phyloP scores from a whole-genome alignment of 225 moss, liverwort and hornwort species.

The Takakia lepidozioides region DNA sequence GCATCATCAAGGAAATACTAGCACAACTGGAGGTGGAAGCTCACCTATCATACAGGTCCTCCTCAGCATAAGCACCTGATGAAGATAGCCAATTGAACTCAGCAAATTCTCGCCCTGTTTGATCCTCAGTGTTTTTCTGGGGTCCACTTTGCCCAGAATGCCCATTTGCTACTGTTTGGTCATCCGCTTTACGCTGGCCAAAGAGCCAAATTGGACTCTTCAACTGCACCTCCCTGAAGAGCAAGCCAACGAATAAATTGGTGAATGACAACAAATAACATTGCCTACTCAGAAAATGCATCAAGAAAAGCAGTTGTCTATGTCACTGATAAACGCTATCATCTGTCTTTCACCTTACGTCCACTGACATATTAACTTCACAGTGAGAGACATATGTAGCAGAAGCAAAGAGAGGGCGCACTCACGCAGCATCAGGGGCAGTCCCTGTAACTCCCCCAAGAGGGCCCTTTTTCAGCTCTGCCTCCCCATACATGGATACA shows the following conservation, averaged over 20 bases:
- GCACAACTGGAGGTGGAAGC: too few relatives aligned
- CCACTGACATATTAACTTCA: too few relatives aligned
- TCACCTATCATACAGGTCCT: conserved; percentile 46
- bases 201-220: conserved; percentile 91
- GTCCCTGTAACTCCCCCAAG: conserved; percentile 33
- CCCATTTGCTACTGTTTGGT: conserved; percentile 15
- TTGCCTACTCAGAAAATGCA: too few relatives aligned
- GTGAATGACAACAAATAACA: too few relatives aligned
- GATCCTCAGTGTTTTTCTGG: conserved; percentile 25
- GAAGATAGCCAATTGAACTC: conserved; percentile 61
- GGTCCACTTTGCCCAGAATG: conserved; percentile 17
- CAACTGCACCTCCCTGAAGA: conserved; percentile 64
- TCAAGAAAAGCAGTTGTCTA: too few relatives aligned
- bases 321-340: too few relatives aligned
- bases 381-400: background rate
- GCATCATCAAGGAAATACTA: too few relatives aligned
- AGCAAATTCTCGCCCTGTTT: conserved; percentile 34
- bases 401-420: conserved; percentile 2
- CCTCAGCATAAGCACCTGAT: conserved; percentile 30
- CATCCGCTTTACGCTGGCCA: conserved; percentile 62
- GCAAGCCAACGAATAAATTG: background rate
- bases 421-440: conserved; percentile 79
- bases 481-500: conserved; percentile 50
- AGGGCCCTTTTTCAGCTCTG: conserved; percentile 26
- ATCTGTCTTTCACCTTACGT: too few relatives aligned